Base-by-base conservation (phyloP, 345 rosid genomes). In the Murraya paniculata region DNA sequence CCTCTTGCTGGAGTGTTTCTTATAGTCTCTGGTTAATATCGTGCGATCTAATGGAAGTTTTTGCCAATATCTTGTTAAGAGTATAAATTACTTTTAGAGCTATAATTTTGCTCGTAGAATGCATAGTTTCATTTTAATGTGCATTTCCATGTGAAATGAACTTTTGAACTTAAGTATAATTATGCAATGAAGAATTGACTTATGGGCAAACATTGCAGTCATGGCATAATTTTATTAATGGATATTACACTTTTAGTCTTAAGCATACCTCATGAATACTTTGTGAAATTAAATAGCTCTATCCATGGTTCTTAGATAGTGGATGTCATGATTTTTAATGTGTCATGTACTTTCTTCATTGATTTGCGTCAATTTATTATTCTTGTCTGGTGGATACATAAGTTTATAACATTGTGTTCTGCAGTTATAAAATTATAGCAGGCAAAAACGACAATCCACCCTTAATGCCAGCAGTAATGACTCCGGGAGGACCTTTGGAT, bases 401-500 rank as follows among this genome's bases (percentile, higher is more conserved):
- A 71, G 53, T 50, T n/a, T 36, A 13, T 85, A 33, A 55, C 41
- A 41, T 56, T 69, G 22, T 48, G 27, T 71, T 31, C 45, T 66
- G 75, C 82, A 92, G 98, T 74, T 73, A 66, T 81, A 84, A 88
- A 41, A 76, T 82, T 64, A 83, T 89, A 78, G 85, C 81, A 81
- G 92, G 94, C 38, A 87, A 81, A 80, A 89, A 80, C 19, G 93
- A 86, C 53, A 93, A 96, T 82, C 97, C 97, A 36, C 97, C 98
- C 41, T 83, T 94, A 59, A 92, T 91, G 98, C 98, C 97, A 33
- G 87, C 90, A 38, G 93, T 94, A 68, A 86, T 90, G 88, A 92
- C 97, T 62, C 95, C 98, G 64, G 98, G 93, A 81, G 97, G 98
- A 79, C 86, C 95, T 81, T 70, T 92, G 82, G 99, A 94, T 81